Evolutionary conservation across 192 early-diverging fungal species (phyloP).

Genomic region (Backusella parvicylindrica): DNA sequence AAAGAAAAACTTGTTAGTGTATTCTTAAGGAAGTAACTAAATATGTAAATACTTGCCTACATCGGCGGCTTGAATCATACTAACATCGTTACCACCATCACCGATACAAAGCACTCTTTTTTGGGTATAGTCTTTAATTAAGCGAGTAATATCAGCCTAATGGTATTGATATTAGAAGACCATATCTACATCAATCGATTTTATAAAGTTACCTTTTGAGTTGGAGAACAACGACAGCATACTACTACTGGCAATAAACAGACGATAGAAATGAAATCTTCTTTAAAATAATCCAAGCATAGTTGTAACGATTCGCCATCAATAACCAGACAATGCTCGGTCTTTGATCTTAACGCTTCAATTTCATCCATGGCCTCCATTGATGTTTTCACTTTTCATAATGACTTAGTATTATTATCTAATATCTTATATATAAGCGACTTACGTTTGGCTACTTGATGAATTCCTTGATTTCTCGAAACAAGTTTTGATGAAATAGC

Average conservation of each 20-base stretch:
- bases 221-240: conserved; percentile 96
- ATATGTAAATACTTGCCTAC: conserved; percentile 52
- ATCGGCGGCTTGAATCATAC: conserved; percentile 96
- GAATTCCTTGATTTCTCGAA: conserved; percentile 81
- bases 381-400: conserved; percentile 38
- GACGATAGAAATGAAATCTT: conserved; percentile 80
- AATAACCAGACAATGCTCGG: conserved; percentile 83
- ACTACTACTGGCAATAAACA: conserved; percentile 80
- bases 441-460: conserved; percentile 71
- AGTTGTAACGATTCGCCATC: conserved; percentile 89
- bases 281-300: conserved; percentile 68
- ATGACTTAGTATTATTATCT: not conserved
- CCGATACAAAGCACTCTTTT: conserved; percentile 88
- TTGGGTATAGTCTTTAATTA: conserved; percentile 73
- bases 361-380: conserved; percentile 68
- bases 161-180: not conserved
- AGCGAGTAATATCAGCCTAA: conserved; percentile 76
- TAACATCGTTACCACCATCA: conserved; percentile 97
- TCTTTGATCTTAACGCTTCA: conserved; percentile 62
- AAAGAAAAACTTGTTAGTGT: too few relatives aligned
- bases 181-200: not conserved
- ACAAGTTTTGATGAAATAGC: conserved; percentile 94
- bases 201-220: conserved; percentile 78
- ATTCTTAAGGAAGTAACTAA: too few relatives aligned
- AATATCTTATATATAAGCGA: not conserved